These are phyloP conservation scores for Kodamaea ohmeri DNA, from an alignment of 1,139 yeast species.

Conservation along the genomic window DNA sequence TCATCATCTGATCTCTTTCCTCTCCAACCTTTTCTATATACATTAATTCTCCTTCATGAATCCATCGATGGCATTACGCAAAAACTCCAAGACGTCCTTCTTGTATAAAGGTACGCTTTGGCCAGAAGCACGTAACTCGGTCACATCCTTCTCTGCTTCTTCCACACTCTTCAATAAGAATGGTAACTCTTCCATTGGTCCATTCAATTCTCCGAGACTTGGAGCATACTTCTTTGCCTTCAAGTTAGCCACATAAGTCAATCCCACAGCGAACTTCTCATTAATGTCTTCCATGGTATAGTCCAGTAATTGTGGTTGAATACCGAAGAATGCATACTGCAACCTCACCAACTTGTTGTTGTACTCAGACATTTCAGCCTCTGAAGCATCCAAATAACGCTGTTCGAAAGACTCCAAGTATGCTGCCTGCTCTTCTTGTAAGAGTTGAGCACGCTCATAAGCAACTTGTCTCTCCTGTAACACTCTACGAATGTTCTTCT, in stretches of 20 bases:
- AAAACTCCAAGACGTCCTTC: conserved; percentile 43
- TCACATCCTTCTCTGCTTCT: conserved; percentile 55
- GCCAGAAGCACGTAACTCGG: conserved; percentile 38
- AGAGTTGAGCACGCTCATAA: conserved; percentile 57
- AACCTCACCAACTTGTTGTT: conserved; percentile 73
- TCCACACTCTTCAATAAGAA: conserved; percentile 44
- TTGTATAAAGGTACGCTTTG: conserved; percentile 31
- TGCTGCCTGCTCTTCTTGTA: conserved; percentile 42
- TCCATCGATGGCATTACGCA: conserved; percentile 31
- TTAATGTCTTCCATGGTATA: conserved; percentile 51
- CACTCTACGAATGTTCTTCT: conserved; percentile 73
- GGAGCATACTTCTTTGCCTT: conserved; percentile 43
- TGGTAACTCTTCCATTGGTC: conserved; percentile 43
- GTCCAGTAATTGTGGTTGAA: conserved; percentile 50
- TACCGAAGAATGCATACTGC: conserved; percentile 80
- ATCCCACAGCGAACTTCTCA: conserved; percentile 59
- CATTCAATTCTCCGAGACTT: conserved; percentile 29
- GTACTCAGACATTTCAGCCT: conserved; percentile 55
- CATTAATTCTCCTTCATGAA: conserved; percentile 2
- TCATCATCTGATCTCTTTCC: not conserved
- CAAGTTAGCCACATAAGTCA: conserved; percentile 62
- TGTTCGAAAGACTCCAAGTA: conserved; percentile 58
- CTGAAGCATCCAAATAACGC: conserved; percentile 57
- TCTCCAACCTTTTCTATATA: conserved; percentile 1
- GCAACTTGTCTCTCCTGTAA: conserved; percentile 82